A percentile compares a stretch with the other conserved stretches of the same genome.
Evolutionary conservation across 495 filamentous ascomycete genomes (phyloP).

Genomic region (Daldinia decipiens): DNA sequence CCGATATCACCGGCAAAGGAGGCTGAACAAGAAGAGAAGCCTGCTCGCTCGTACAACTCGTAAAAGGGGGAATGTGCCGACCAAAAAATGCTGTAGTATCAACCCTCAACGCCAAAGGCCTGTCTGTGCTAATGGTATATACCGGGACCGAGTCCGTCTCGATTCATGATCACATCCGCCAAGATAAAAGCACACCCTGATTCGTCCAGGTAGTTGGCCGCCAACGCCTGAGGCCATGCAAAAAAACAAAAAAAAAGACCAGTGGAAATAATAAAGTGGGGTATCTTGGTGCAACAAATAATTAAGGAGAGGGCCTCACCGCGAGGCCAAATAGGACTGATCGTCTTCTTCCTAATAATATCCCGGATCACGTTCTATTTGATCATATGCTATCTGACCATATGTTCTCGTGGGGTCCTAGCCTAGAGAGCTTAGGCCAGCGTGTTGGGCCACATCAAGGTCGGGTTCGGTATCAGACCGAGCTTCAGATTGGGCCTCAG

Average conservation of each 20-base stretch:
- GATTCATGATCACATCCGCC: neutral
- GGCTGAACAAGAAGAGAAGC: neutral
- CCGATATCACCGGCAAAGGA: no score
- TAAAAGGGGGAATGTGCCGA: neutral
- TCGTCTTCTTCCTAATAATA: neutral
- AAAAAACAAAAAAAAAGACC: neutral
- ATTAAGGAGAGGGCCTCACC: neutral
- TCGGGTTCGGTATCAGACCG: no score
- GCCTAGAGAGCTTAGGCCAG: neutral
- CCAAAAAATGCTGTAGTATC: neutral
- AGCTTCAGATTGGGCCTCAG: neutral
- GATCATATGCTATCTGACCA: neutral
- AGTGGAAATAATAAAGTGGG: neutral
- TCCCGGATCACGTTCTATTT: neutral
- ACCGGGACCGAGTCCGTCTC: neutral
- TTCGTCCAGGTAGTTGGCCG: neutral
- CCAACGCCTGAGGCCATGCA: constrained; percentile 3
- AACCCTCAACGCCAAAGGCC: neutral
- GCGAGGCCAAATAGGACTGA: neutral
- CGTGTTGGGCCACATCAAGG: neutral
- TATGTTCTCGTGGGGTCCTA: neutral
- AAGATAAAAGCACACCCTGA: neutral
- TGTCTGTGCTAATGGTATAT: neutral
- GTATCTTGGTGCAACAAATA: constrained; percentile 6
- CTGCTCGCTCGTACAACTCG: neutral